Percentiles rank a stretch among this genome's conserved stretches.
Evolutionary conservation across 75 land plant species (phyloP).

Genomic region (Pinus taeda): DNA sequence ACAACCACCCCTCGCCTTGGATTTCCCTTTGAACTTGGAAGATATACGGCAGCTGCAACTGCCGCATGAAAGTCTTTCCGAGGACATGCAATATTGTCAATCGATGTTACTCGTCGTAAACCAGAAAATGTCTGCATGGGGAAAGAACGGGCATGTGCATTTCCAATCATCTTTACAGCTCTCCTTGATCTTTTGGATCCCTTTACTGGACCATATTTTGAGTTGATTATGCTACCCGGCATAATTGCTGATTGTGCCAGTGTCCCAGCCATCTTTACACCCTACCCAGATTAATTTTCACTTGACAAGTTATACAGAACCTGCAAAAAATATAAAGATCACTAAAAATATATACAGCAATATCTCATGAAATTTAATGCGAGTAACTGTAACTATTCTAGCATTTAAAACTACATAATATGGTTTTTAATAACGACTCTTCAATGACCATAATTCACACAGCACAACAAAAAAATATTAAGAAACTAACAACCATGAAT

Average conservation of each 20-base stretch:
- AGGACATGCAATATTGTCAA: constrained; percentile 1
- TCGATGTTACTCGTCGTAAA: background rate
- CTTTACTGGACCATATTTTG: background rate
- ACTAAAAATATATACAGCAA: background rate
- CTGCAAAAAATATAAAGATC: background rate
- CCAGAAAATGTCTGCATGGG: constrained; percentile 4
- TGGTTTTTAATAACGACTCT: background rate
- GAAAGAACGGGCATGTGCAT: background rate
- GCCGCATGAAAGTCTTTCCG: constrained; percentile 1
- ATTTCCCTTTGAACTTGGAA: constrained; percentile 5
- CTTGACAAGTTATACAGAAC: background rate
- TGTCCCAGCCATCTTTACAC: constrained; percentile 16
- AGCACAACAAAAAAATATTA: background rate
- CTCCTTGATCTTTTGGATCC: constrained; percentile 9
- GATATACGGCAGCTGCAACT: constrained; percentile 11
- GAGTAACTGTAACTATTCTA: background rate
- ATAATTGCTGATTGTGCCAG: constrained; percentile 14
- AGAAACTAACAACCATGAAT: too few species aligned
- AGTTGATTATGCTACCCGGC: constrained; percentile 2
- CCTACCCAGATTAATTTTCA: background rate
- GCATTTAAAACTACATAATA: background rate
- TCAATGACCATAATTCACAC: background rate
- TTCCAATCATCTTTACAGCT: constrained; percentile 1
- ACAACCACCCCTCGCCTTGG: constrained; percentile 28
- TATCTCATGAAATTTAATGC: background rate